phyloP scores from a whole-genome alignment of 345 rosid species.

The Eucalyptus decipiens region DNA sequence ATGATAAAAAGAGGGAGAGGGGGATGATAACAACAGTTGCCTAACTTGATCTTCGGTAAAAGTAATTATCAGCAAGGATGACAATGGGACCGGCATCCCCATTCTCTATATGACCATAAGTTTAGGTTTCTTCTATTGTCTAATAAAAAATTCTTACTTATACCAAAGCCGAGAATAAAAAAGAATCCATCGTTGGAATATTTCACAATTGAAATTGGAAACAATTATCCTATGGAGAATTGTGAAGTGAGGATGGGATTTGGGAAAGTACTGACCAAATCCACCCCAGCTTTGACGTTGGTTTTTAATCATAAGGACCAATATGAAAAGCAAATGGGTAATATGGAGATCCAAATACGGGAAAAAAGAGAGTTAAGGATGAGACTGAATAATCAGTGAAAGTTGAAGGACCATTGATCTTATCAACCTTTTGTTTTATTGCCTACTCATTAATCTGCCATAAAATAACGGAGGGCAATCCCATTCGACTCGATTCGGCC shows the following conservation, averaged over 20 bases:
- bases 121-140: fast-evolving
- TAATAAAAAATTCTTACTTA: background rate
- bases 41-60: background rate
- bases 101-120: background rate
- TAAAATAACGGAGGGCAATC: background rate
- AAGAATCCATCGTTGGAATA: background rate
- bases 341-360: background rate
- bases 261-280: background rate
- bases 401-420: background rate
- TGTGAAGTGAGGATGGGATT: background rate
- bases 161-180: background rate
- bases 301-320: background rate
- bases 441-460: background rate
- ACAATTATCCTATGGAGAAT: background rate
- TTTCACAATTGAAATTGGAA: background rate
- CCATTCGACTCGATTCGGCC: background rate
- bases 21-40: background rate
- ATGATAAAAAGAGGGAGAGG: background rate
- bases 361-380: background rate
- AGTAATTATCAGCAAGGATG: background rate
- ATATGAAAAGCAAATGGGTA: background rate
- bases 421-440: background rate
- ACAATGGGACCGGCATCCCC: background rate
- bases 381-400: background rate
- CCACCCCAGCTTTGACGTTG: background rate